phyloP scores from a whole-genome alignment of 2,329 filamentous ascomycete genomes.

The Hymenoscyphus albidus region DNA sequence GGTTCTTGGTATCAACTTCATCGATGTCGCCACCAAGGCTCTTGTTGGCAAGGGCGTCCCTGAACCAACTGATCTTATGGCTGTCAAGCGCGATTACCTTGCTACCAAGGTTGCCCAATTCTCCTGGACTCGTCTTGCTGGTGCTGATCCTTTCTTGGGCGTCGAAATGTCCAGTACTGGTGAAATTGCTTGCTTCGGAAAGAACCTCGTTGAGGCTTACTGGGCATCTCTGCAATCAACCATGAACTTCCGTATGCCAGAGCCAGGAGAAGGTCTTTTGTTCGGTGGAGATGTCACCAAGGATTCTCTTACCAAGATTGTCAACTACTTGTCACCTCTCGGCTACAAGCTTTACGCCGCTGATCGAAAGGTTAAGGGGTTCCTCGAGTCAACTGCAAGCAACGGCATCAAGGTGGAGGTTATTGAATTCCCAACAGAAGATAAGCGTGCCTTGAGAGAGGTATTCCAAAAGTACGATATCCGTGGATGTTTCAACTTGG shows the following conservation, averaged over 20 bases:
- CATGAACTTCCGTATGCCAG: constrained; percentile 98
- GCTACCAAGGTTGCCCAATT: constrained; percentile 99
- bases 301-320: constrained; percentile 69
- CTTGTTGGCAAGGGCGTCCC: constrained; percentile 83
- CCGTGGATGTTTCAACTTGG: constrained; percentile 91
- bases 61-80: constrained; percentile 83
- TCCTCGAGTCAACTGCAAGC: constrained; percentile 71
- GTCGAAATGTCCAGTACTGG: constrained; percentile 97
- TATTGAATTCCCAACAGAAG: constrained; percentile 93
- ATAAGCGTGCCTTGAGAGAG: constrained; percentile 90
- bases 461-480: constrained; percentile 98
- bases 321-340: constrained; percentile 81
- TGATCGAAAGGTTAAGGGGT: constrained; percentile 73
- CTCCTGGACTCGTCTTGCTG: constrained; percentile 96
- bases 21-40: constrained; percentile 90
- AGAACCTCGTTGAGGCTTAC: constrained; percentile 93
- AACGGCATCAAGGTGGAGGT: constrained; percentile 71
- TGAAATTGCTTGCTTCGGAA: constrained; percentile 98
- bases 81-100: constrained; percentile 81
- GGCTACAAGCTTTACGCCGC: constrained; percentile 94
- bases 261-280: constrained; percentile 90
- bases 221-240: constrained; percentile 94
- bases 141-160: constrained; percentile 93
- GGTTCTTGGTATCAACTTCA: constrained; percentile 94
- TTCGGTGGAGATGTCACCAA: constrained; percentile 80